Evolutionary conservation across 1,284 basidiomycete species (phyloP).

Genomic region (Laetiporus sulphureus): DNA sequence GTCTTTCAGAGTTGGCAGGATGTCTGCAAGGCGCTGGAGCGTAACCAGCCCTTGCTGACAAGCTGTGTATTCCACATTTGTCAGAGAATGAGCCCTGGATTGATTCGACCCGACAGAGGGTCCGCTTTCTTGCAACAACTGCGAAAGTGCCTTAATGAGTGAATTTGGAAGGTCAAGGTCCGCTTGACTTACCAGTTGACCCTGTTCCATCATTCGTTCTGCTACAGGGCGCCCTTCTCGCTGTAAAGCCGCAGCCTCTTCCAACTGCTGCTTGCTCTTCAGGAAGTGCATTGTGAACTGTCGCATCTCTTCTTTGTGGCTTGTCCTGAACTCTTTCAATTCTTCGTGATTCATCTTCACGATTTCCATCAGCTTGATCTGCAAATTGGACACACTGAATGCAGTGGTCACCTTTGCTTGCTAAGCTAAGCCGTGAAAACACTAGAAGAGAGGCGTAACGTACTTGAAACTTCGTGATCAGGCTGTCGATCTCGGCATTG

Average conservation of each 20-base stretch:
- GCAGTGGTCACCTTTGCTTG: conserved; percentile 8
- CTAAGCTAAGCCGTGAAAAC: too few species aligned
- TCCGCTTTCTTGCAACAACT: too few species aligned
- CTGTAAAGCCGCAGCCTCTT: conserved; percentile 31
- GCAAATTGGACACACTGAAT: conserved; percentile 13
- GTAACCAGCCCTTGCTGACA: conserved; percentile 24
- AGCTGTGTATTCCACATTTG: conserved; percentile 8
- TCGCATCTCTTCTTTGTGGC: background rate
- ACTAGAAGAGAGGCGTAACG: too few species aligned
- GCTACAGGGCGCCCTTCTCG: conserved; percentile 34
- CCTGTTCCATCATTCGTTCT: conserved; percentile 40
- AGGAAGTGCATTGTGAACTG: conserved; percentile 2
- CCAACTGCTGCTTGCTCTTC: conserved; percentile 28
- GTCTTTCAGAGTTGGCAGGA: conserved; percentile 42
- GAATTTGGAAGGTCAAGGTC: conserved; percentile 26
- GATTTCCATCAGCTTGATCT: background rate
- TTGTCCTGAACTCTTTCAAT: conserved; percentile 1
- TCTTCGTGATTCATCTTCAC: conserved; percentile 3
- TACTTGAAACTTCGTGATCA: conserved; percentile 32
- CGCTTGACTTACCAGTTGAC: conserved; percentile 35
- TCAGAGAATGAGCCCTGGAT: too few species aligned
- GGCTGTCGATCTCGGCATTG: conserved; percentile 33
- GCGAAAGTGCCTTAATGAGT: too few species aligned
- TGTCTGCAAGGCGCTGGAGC: conserved; percentile 41
- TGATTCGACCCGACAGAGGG: too few species aligned